Evolutionary conservation across 257 asterid genomes (phyloP), one percentile per base, ranked within the genome.

Genomic region (Echium plantagineum): DNA sequence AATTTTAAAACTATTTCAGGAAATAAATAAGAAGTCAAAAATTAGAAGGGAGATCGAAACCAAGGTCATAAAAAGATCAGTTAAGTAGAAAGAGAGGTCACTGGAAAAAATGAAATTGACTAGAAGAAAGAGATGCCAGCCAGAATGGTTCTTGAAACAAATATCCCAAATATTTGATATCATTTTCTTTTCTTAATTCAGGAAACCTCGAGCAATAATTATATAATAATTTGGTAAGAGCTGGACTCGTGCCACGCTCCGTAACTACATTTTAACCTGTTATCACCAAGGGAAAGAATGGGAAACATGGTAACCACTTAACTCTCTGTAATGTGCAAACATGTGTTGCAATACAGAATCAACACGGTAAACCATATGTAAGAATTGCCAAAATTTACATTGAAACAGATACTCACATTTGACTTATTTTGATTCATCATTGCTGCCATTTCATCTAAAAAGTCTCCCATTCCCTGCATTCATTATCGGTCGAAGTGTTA

Each of bases 401-500:
- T 7, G 52, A 22, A 42, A 58, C 52, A 64, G 42, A 48, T 52
- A 74, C 95, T 83, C 80, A 86, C 95, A 17, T 62, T 57, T 38
- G 84, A 19, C 62, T 79, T 73, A 55, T 73, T 70, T 72, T 86
- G 85, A 74, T 60, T 73, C 96, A 90, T 90, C 94, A 90, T 84
- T 17, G 78, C 61, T 26, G 77, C 83, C 97, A 90, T 90, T 74
- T 90, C 97, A 61, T 78, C 77, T 78, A 90, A 63, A 76, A 86
- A 90, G 1, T 81, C 94, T 7, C 94, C 96, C 97, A 90, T 86
- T 18, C 96, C 97, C 97, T 90, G 83, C 81, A 80, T 20, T 22
- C 19, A 5, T 10, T 31, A 60, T 13, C 12, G n/a, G 15, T 4
- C n/a, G 35, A 5, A 3, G 46, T 21, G 26, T 9, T 5, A 21